phyloP scores from a whole-genome alignment of 257 asterid genomes.

The Nicotiana undulata region DNA sequence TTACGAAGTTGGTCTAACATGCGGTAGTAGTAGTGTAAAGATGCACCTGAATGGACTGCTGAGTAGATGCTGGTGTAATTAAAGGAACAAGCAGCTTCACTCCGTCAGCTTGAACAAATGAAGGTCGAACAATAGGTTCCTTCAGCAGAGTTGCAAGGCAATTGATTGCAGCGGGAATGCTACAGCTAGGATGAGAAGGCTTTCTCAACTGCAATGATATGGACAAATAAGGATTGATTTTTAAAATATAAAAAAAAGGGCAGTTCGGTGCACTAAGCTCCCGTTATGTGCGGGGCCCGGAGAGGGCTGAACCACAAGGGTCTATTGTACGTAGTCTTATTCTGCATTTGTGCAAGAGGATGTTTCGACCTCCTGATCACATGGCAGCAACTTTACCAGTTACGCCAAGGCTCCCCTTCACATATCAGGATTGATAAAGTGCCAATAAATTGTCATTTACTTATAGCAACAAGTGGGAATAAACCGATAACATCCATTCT shows the following conservation, averaged over 20 bases:
- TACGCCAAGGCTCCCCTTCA: too few species aligned
- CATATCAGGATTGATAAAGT: conserved; percentile 7
- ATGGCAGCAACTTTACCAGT: too few species aligned
- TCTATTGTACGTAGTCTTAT: too few species aligned
- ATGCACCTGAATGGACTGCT: conserved; percentile 83
- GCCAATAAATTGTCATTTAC: neutral
- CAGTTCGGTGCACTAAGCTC: too few species aligned
- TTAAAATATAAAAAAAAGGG: too few species aligned
- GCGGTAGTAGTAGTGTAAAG: neutral
- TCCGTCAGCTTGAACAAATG: conserved; percentile 87
- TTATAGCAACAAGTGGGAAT: neutral
- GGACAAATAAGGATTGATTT: conserved; percentile 10
- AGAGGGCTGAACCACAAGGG: too few species aligned
- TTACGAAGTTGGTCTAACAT: neutral
- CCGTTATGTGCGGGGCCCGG: too few species aligned
- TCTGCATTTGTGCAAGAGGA: too few species aligned
- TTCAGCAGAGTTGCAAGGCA: conserved; percentile 74
- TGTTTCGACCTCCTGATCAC: too few species aligned
- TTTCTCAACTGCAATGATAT: conserved; percentile 55
- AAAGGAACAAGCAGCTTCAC: conserved; percentile 79
- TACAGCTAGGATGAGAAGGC: conserved; percentile 77
- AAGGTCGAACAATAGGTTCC: conserved; percentile 73
- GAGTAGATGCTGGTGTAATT: conserved; percentile 86
- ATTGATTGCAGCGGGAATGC: conserved; percentile 70
- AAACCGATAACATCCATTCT: neutral